Conservation (phyloP, 306 rosid genomes). For the Gastrolobium bilobum region DNA sequence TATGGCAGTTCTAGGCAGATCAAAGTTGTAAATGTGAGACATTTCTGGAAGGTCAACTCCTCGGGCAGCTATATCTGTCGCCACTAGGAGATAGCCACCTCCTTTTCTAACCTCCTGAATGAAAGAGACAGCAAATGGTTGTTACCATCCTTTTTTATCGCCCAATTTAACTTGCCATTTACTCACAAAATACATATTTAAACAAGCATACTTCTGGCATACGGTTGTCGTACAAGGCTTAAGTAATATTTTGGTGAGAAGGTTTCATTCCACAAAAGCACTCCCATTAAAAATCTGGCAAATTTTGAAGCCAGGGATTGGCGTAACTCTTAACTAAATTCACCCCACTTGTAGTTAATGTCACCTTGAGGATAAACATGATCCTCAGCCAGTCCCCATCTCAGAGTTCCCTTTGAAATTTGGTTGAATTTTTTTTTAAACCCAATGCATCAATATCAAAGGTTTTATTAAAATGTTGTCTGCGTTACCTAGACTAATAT, state of each 20-base stretch:
- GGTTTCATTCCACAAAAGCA: constrained; percentile 10
- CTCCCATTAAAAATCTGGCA: background rate
- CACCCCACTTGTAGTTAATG: constrained; percentile 12
- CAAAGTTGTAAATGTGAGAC: constrained; percentile 90
- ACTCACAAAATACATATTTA: constrained; percentile 27
- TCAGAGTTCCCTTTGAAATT: background rate
- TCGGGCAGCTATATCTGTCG: constrained; percentile 91
- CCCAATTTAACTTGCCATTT: constrained; percentile 4
- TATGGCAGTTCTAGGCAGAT: constrained; percentile 78
- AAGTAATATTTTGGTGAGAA: constrained; percentile 17
- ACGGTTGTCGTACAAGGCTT: background rate
- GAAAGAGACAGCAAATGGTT: constrained; percentile 29
- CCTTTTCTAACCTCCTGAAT: constrained; percentile 81
- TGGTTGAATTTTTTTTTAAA: background rate
- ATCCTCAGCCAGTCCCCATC: background rate
- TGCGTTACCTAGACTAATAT: constrained; percentile 10
- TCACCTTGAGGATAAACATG: constrained; percentile 29
- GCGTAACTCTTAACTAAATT: constrained; percentile 16
- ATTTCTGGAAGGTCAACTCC: constrained; percentile 94
- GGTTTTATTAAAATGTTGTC: constrained; percentile 27
- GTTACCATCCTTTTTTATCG: constrained; percentile 18
- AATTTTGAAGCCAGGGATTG: constrained; percentile 17
- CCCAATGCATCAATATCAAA: constrained; percentile 29
- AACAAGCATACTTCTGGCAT: constrained; percentile 29
- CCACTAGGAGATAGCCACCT: constrained; percentile 85